A percentile compares a stretch with the other conserved stretches of the same genome.
These are phyloP conservation scores for Coprinopsis strossmayeri DNA, from an alignment of 768 basidiomycete genomes.

Conservation along the genomic window DNA sequence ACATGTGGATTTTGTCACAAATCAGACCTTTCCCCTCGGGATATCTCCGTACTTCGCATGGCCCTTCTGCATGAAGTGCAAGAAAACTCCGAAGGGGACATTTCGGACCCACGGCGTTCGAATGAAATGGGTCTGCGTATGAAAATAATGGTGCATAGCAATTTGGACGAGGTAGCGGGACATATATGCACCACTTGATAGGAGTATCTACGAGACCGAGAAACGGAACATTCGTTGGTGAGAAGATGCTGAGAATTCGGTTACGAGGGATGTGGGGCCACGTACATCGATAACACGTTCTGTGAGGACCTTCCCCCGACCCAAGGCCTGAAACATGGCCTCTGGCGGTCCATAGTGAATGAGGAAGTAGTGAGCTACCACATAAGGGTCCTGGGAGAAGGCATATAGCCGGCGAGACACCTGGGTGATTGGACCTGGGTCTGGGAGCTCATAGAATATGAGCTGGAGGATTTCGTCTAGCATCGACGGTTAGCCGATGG, in stretches of 20 bases:
- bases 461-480: conserved; percentile 64
- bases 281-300: conserved; percentile 66
- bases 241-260: conserved; percentile 14
- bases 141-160: conserved; percentile 74
- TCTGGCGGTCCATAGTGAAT: conserved; percentile 63
- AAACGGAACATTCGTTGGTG: conserved; percentile 14
- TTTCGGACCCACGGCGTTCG: conserved; percentile 71
- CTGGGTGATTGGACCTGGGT: conserved; percentile 54
- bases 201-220: conserved; percentile 47
- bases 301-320: conserved; percentile 58
- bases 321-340: conserved; percentile 71
- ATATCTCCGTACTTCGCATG: conserved; percentile 57
- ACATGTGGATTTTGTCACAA: conserved; percentile 3
- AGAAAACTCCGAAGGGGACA: conserved; percentile 53
- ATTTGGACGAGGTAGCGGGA: conserved; percentile 77
- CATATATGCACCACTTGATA: conserved; percentile 69
- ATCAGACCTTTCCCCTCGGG: conserved; percentile 48
- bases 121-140: conserved; percentile 65
- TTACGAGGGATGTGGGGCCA: conserved; percentile 19
- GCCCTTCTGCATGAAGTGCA: conserved; percentile 56
- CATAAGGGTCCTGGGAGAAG: conserved; percentile 68
- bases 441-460: conserved; percentile 64
- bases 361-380: conserved; percentile 74
- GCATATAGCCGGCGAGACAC: conserved; percentile 51
- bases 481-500: conserved; percentile 12